Evolutionary conservation across 2,329 filamentous ascomycete species (phyloP).

Genomic region (Venturia carpophila): DNA sequence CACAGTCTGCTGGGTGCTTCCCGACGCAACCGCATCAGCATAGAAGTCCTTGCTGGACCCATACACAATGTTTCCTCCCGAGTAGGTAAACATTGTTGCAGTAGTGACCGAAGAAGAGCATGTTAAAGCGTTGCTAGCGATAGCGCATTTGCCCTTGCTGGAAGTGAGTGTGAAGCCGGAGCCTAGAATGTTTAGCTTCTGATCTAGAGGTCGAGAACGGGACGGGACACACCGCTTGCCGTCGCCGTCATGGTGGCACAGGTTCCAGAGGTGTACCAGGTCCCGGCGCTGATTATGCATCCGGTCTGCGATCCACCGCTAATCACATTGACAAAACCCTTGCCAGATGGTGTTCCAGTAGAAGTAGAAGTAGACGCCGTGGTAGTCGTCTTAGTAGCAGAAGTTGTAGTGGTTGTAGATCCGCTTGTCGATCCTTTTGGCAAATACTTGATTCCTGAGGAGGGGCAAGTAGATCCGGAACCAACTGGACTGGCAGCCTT

Average conservation of each 20-base stretch:
- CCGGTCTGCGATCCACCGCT: slow-evolving; percentile 45
- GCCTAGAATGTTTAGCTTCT: slow-evolving; percentile 22
- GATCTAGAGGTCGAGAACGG: background rate
- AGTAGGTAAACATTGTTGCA: slow-evolving; percentile 36
- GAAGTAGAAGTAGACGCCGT: slow-evolving; percentile 29
- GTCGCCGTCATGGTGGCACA: slow-evolving; percentile 58
- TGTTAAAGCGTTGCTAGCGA: slow-evolving; percentile 46
- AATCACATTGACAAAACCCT: slow-evolving; percentile 52
- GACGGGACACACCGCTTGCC: slow-evolving; percentile 24
- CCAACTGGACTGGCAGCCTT: slow-evolving; percentile 50
- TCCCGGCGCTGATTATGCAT: slow-evolving; percentile 60
- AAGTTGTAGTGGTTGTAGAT: slow-evolving; percentile 30
- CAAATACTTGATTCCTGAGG: slow-evolving; percentile 55
- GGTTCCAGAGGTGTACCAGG: slow-evolving; percentile 60
- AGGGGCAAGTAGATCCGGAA: slow-evolving; percentile 54
- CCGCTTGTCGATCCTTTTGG: slow-evolving; percentile 42
- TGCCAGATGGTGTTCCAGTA: slow-evolving; percentile 40
- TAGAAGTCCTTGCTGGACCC: slow-evolving; percentile 36
- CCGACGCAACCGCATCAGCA: slow-evolving; percentile 36
- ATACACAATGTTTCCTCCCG: slow-evolving; percentile 31
- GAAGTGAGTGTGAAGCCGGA: slow-evolving; percentile 50
- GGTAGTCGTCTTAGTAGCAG: slow-evolving; percentile 22
- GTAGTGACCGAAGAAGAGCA: slow-evolving; percentile 45
- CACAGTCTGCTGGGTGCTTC: slow-evolving; percentile 33
- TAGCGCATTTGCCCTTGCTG: slow-evolving; percentile 52